Evolutionary conservation across 257 asterid genomes (phyloP).

Genomic region (Solanum gracilifrons): DNA sequence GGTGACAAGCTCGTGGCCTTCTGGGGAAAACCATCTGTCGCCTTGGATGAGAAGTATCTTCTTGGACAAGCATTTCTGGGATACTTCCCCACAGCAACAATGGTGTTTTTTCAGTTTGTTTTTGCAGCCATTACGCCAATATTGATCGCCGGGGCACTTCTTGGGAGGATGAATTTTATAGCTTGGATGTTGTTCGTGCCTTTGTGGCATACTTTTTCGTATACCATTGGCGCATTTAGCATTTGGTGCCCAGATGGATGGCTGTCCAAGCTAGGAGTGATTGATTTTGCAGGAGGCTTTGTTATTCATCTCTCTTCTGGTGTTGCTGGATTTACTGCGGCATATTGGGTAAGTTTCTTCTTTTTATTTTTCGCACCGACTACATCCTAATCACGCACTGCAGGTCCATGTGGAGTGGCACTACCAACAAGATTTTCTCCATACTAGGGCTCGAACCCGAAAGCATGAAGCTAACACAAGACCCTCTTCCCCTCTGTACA

Average conservation of each 20-base stretch:
- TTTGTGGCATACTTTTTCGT: slow-evolving; percentile 49
- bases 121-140: slow-evolving; percentile 45
- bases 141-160: slow-evolving; percentile 39
- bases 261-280: slow-evolving; percentile 42
- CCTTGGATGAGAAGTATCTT: slow-evolving; percentile 25
- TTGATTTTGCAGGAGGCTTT: slow-evolving; percentile 52
- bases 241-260: slow-evolving; percentile 53
- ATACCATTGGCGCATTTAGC: slow-evolving; percentile 43
- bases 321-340: slow-evolving; percentile 51
- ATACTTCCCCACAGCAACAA: slow-evolving; percentile 37
- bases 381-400: too few relatives aligned
- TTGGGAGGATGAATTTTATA: slow-evolving; percentile 43
- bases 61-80: slow-evolving; percentile 39
- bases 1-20: slow-evolving; percentile 23
- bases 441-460: rapidly evolving
- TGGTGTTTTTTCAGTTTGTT: slow-evolving; percentile 49
- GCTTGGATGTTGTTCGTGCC: slow-evolving; percentile 63
- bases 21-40: slow-evolving; percentile 31
- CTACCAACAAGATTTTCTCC: too few relatives aligned
- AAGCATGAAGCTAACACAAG: neutral
- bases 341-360: slow-evolving; percentile 29
- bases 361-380: too few relatives aligned
- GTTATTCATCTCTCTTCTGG: slow-evolving; percentile 57
- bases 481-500: neutral
- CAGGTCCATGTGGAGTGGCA: too few relatives aligned